These are phyloP conservation scores for Pinguiococcus pyrenoidosus DNA, from an alignment of 108 stramenopile genomes.

Conservation along the genomic window DNA sequence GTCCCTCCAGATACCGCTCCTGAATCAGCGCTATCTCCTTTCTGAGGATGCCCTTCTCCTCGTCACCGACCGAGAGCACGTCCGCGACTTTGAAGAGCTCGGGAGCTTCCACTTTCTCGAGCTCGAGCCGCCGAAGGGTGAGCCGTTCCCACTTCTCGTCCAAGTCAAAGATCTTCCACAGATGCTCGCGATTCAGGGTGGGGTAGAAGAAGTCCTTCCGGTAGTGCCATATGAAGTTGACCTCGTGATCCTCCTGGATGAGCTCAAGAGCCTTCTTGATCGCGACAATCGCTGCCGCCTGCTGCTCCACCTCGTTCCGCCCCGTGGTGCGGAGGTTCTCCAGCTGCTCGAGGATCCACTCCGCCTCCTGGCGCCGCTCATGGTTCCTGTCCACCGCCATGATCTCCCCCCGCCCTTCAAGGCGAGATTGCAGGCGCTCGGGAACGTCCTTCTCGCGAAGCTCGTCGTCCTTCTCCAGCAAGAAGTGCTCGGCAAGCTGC, in stretches of 20 bases:
- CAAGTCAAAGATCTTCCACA: slow-evolving; percentile 22
- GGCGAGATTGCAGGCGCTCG: slow-evolving; percentile 22
- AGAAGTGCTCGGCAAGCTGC: slow-evolving; percentile 12
- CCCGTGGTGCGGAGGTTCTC: too few species aligned
- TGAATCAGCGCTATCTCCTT: too few species aligned
- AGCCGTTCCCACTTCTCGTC: slow-evolving; percentile 22
- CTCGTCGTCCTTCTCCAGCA: slow-evolving; percentile 8
- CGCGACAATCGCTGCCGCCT: background rate
- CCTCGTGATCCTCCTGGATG: slow-evolving; percentile 10
- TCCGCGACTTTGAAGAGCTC: background rate
- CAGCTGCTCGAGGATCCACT: slow-evolving; percentile 19
- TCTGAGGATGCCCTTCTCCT: background rate
- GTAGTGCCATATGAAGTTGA: slow-evolving; percentile 20
- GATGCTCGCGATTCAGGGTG: slow-evolving; percentile 7
- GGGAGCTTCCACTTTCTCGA: background rate
- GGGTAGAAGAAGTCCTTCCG: slow-evolving; percentile 2
- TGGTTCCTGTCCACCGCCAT: slow-evolving; percentile 3
- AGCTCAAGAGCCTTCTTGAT: background rate
- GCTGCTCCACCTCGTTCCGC: background rate
- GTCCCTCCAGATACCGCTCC: too few species aligned
- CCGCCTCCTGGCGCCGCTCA: slow-evolving; percentile 14
- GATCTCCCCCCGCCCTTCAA: slow-evolving; percentile 9
- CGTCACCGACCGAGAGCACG: background rate
- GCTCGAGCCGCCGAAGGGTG: too few species aligned
- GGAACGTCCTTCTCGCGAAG: slow-evolving; percentile 12